These are phyloP conservation scores for Aureobasidium leucospermi DNA, from an alignment of 2,329 filamentous ascomycete species.

Conservation along the genomic window DNA sequence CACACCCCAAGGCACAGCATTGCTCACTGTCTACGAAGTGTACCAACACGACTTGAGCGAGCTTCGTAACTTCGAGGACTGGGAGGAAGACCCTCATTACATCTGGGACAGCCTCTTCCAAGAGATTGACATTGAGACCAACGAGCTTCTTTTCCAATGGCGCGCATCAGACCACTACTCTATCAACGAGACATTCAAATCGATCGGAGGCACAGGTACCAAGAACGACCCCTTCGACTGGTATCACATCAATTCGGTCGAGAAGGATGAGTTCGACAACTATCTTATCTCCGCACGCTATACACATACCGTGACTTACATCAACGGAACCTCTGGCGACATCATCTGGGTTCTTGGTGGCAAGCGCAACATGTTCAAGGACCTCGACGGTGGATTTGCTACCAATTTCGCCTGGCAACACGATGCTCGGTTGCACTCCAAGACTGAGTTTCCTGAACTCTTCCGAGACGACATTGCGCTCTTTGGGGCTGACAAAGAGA, in stretches of 20 bases:
- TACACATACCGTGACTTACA: constrained; percentile 39
- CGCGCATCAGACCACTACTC: constrained; percentile 46
- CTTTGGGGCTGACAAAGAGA: background rate
- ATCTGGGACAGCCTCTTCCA: constrained; percentile 27
- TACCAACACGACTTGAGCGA: constrained; percentile 18
- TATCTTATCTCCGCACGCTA: constrained; percentile 49
- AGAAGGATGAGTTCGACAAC: constrained; percentile 44
- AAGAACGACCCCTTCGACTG: constrained; percentile 44
- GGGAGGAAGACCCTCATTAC: constrained; percentile 22
- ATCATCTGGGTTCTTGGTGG: constrained; percentile 46
- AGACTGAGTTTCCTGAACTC: constrained; percentile 37
- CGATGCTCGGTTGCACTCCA: constrained; percentile 38
- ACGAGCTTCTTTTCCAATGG: constrained; percentile 51
- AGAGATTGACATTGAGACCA: constrained; percentile 43
- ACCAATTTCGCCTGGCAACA: constrained; percentile 43
- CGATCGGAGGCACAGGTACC: constrained; percentile 26
- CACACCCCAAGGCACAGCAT: constrained; percentile 33
- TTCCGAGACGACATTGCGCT: constrained; percentile 9
- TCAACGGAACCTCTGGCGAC: constrained; percentile 41
- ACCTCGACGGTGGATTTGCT: constrained; percentile 21
- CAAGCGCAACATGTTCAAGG: constrained; percentile 24
- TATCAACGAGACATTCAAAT: constrained; percentile 34
- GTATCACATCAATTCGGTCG: constrained; percentile 51
- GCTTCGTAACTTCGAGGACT: constrained; percentile 24
- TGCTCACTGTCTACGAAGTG: constrained; percentile 34